Base-by-base conservation (phyloP, 202 grass and related monocot species). In the Schoenoplectus triqueter region DNA sequence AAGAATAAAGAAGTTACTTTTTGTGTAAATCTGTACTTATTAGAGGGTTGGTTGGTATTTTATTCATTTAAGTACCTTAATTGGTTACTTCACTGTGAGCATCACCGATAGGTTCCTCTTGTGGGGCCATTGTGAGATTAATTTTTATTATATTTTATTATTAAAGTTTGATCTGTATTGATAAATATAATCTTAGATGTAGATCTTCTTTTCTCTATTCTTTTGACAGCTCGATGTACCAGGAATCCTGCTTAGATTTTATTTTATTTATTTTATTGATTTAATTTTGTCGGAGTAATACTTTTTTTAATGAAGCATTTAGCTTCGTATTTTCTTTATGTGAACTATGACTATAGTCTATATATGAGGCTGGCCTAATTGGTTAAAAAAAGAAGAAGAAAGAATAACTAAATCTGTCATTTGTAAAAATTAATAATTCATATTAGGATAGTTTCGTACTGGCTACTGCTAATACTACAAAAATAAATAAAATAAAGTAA, bases 41-140 rank as follows among this genome's bases (percentile, higher is more conserved):
- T 31, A 31, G 31, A 31, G 31, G 31, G 31, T 31, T 31, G 31
- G 31, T 31, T 31, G 31, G 31, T 69, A 69, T 50, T 49, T 55
- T 69, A 82, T 69, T 82, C 47, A 31, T 54, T 69, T 52, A 42
- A n/a, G n/a, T n/a, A 61, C 6, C 3, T 44, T 22, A 45, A 15
- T 57, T 41, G 62, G 62, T 66, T 55, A 22, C 80, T 82, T 67
- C 64, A 55, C 20, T 69, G 64, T 42, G 19, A 68, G 49, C 47
- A 82, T 68, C 80, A 82, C 80, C 80, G 80, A 82, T 64, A 82
- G 14, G 19, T 82, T 65, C 11, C 5, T 40, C 6, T 39, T 77
- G 73, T 76, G 73, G 73, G 45, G 10, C 10, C 9, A 39, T 56
- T 2, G 55, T 76, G 52, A 78, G 50, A 78, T 59, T 78, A 78